phyloP scores from a whole-genome alignment of 2,329 filamentous ascomycete genomes.

The Claviceps spartinae region DNA sequence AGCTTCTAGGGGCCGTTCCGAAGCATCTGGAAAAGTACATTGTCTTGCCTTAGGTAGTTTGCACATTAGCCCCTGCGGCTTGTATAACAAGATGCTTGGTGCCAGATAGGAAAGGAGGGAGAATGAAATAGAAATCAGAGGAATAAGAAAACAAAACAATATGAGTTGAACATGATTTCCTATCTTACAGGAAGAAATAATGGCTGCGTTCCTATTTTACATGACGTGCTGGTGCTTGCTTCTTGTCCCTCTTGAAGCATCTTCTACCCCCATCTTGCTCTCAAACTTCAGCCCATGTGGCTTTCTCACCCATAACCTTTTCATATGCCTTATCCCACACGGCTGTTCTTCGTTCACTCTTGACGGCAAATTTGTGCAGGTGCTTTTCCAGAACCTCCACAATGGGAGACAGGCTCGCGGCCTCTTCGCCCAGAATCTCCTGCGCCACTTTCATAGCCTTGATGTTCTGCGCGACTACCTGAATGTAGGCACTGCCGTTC shows the following conservation, averaged over 20 bases:
- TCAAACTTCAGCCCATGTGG: slow-evolving; percentile 13
- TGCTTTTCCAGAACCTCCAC: slow-evolving; percentile 24
- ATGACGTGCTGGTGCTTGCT: background rate
- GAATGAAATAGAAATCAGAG: too few relatives aligned
- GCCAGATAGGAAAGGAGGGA: background rate
- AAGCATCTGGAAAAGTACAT: slow-evolving; percentile 85
- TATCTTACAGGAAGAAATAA: too few relatives aligned
- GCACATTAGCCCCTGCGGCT: too few relatives aligned
- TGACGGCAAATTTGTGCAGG: slow-evolving; percentile 18
- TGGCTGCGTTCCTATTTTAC: background rate
- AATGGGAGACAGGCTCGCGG: slow-evolving; percentile 23
- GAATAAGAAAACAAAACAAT: slow-evolving; percentile 1
- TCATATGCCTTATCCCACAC: slow-evolving; percentile 15
- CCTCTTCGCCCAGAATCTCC: slow-evolving; percentile 22
- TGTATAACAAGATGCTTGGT: background rate
- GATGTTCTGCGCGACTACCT: slow-evolving; percentile 18
- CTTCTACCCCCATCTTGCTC: background rate
- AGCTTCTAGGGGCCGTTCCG: slow-evolving; percentile 66
- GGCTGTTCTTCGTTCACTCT: slow-evolving; percentile 4
- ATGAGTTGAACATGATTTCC: slow-evolving; percentile 11
- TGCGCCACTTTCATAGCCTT: slow-evolving; percentile 31
- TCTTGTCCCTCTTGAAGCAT: background rate
- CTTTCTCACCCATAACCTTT: slow-evolving; percentile 14
- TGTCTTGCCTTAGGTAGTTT: slow-evolving; percentile 53
- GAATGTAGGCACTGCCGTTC: slow-evolving; percentile 15